Conservation (phyloP, 139 green algal genomes). For the Desmodesmus armatus region DNA sequence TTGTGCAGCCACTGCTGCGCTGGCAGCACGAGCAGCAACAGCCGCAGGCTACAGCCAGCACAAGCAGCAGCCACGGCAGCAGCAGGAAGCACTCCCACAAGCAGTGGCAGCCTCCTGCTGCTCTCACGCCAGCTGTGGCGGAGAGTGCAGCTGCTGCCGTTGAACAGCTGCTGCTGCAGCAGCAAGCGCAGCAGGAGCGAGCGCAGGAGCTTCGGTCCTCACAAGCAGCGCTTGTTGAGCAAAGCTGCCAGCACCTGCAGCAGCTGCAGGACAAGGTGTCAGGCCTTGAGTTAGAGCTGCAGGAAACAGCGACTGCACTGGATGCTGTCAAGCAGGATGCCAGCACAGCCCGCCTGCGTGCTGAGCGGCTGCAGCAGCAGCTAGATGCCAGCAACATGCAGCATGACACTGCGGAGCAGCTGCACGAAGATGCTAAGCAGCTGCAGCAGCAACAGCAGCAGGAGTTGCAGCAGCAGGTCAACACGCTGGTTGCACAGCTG, state of each 20-base stretch:
- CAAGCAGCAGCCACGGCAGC: neutral
- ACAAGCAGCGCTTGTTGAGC: too few species aligned
- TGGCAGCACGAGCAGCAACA: slow-evolving; percentile 22
- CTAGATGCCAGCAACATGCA: neutral
- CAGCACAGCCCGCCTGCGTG: too few species aligned
- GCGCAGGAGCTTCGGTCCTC: neutral
- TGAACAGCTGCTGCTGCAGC: slow-evolving; percentile 8
- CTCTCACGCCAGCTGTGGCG: neutral
- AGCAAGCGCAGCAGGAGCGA: neutral
- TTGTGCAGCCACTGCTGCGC: slow-evolving; percentile 11
- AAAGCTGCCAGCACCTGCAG: neutral
- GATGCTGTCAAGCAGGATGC: neutral
- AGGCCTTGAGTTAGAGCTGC: neutral
- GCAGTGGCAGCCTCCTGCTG: neutral
- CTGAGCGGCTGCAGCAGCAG: slow-evolving; percentile 16
- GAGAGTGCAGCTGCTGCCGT: slow-evolving; percentile 9
- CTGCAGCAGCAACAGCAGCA: slow-evolving; percentile 7
- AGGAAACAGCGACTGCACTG: neutral
- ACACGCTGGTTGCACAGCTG: neutral
- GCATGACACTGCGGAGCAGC: neutral
- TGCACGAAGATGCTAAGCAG: too few species aligned
- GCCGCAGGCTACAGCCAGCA: neutral
- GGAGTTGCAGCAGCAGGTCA: slow-evolving; percentile 27
- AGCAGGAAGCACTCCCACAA: neutral
- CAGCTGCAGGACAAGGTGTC: neutral